phyloP scores from a whole-genome alignment of 75 land plant genomes.

The Sequoia sempervirens region DNA sequence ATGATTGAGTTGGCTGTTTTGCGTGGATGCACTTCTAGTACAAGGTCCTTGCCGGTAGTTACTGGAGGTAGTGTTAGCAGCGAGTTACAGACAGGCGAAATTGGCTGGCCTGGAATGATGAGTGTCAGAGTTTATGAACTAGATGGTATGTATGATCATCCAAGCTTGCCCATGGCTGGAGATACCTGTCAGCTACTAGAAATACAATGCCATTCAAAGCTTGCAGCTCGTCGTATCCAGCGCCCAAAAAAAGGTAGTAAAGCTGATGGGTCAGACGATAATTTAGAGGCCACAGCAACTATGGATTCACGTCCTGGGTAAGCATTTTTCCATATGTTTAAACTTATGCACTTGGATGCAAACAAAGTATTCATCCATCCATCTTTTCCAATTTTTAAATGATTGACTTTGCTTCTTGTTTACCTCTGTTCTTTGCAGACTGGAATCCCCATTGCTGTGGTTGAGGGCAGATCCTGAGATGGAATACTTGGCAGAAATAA shows the following conservation, averaged over 20 bases:
- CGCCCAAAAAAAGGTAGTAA: conserved; percentile 86
- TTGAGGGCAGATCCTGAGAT: conserved; percentile 92
- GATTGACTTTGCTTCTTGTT: neutral
- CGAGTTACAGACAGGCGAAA: conserved; percentile 44
- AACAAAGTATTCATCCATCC: neutral
- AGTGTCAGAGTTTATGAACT: conserved; percentile 87
- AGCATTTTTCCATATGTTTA: neutral
- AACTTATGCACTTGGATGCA: neutral
- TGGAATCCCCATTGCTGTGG: conserved; percentile 93
- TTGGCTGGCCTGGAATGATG: conserved; percentile 99
- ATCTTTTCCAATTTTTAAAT: neutral
- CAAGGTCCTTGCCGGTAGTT: conserved; percentile 9
- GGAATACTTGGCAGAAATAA: conserved; percentile 93
- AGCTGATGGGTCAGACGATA: conserved; percentile 85
- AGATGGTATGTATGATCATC: conserved; percentile 98
- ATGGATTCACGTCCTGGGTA: conserved; percentile 50
- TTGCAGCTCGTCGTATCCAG: conserved; percentile 79
- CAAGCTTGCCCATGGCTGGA: conserved; percentile 89
- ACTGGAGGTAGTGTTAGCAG: conserved; percentile 17
- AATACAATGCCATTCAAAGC: conserved; percentile 91
- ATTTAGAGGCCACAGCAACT: conserved; percentile 47
- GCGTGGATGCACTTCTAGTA: conserved; percentile 62
- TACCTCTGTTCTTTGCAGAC: conserved; percentile 33
- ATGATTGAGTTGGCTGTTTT: conserved; percentile 83
- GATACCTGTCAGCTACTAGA: conserved; percentile 85